Evolutionary conservation across 2,329 filamentous ascomycete species (phyloP).

Genomic region (Colletotrichum plurivorum): DNA sequence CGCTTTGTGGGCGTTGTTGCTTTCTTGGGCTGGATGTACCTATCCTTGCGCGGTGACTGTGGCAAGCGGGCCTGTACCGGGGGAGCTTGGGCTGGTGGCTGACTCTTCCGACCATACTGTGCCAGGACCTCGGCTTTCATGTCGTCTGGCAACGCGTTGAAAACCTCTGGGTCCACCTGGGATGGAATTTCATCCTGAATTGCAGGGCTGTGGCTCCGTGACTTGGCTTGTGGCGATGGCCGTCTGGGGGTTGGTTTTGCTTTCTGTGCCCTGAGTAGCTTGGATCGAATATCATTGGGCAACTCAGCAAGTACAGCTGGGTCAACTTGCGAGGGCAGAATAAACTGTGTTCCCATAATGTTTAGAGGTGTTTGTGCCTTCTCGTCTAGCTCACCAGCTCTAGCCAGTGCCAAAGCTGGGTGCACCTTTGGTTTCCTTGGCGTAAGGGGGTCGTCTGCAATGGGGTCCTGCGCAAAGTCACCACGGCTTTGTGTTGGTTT

Average conservation of each 20-base stretch:
- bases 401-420: conserved; percentile 66
- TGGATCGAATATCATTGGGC: conserved; percentile 85
- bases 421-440: conserved; percentile 68
- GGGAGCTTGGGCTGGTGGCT: conserved; percentile 21
- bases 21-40: conserved; percentile 65
- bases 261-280: conserved; percentile 59
- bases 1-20: conserved; percentile 77
- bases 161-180: conserved; percentile 87
- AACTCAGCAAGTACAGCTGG: conserved; percentile 86
- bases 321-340: conserved; percentile 88
- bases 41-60: conserved; percentile 71
- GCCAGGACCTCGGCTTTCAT: conserved; percentile 87
- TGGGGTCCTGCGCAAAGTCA: conserved; percentile 62
- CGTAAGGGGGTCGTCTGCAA: conserved; percentile 68
- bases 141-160: conserved; percentile 86
- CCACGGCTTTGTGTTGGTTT: conserved; percentile 47
- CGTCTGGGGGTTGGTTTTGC: conserved; percentile 44
- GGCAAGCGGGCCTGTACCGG: conserved; percentile 47
- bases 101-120: conserved; percentile 69
- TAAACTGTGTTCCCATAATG: conserved; percentile 89
- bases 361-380: conserved; percentile 80
- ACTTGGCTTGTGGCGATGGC: conserved; percentile 50
- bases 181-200: conserved; percentile 70
- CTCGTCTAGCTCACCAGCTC: conserved; percentile 63
- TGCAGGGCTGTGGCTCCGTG: conserved; percentile 56